A percentile compares a stretch with the other conserved stretches of the same genome.
These are phyloP conservation scores for Penicillium occitanis DNA, from an alignment of 2,329 filamentous ascomycete genomes.

Conservation along the genomic window DNA sequence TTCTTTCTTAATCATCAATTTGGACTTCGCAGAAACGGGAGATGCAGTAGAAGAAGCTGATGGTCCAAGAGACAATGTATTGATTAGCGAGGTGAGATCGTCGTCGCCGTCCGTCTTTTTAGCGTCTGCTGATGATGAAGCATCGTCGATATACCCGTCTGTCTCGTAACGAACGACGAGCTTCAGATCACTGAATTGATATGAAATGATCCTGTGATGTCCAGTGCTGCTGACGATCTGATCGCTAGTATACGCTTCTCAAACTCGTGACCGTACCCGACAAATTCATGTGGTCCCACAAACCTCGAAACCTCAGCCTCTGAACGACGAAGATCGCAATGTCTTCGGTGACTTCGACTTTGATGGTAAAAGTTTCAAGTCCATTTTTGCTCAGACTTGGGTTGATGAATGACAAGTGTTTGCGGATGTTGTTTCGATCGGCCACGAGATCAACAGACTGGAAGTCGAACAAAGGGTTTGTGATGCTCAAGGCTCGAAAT, in stretches of 20 bases:
- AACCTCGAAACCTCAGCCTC: slow-evolving; percentile 32
- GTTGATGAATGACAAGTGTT: slow-evolving; percentile 49
- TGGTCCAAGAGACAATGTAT: slow-evolving; percentile 28
- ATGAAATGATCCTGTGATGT: slow-evolving; percentile 50
- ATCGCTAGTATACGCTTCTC: slow-evolving; percentile 46
- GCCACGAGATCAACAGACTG: slow-evolving; percentile 44
- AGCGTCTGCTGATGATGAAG: neutral
- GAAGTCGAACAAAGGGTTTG: slow-evolving; percentile 41
- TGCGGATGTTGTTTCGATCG: slow-evolving; percentile 52
- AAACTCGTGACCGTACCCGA: slow-evolving; percentile 48
- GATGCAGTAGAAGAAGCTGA: slow-evolving; percentile 17
- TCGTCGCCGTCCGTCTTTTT: neutral
- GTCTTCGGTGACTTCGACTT: slow-evolving; percentile 39
- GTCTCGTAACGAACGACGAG: slow-evolving; percentile 48
- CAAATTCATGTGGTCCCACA: slow-evolving; percentile 40
- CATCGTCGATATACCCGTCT: slow-evolving; percentile 42
- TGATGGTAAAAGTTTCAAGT: slow-evolving; percentile 43
- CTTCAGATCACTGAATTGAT: slow-evolving; percentile 44
- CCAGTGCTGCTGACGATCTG: slow-evolving; percentile 42
- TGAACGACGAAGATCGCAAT: slow-evolving; percentile 43
- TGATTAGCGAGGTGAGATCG: slow-evolving; percentile 28
- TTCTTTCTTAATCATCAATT: slow-evolving; percentile 33
- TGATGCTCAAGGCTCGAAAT: slow-evolving; percentile 46
- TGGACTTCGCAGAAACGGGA: slow-evolving; percentile 24
- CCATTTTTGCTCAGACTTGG: slow-evolving; percentile 26